Percentiles rank a stretch among this genome's conserved stretches.
These are phyloP conservation scores for Coprinopsis cinerea DNA, from an alignment of 768 basidiomycete species.

Conservation along the genomic window DNA sequence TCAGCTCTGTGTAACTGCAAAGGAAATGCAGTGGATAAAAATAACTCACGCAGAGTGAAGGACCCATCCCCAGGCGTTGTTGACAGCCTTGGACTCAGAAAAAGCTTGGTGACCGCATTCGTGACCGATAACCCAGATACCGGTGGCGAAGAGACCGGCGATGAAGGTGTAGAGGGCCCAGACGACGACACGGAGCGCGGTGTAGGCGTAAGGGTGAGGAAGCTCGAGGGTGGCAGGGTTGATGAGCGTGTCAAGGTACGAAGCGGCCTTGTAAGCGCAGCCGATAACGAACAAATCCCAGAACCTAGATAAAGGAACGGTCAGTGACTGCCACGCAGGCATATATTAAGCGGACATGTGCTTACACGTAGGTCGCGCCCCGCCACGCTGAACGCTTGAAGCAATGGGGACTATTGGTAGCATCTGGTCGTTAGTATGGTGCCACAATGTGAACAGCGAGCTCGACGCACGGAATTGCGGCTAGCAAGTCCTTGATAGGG, in stretches of 20 bases:
- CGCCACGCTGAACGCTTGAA: constrained; percentile 82
- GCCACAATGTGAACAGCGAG: not conserved
- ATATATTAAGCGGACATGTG: constrained; percentile 6
- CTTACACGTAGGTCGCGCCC: constrained; percentile 76
- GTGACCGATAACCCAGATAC: constrained; percentile 91
- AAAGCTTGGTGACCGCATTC: constrained; percentile 97
- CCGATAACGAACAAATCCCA: constrained; percentile 74
- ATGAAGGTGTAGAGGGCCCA: constrained; percentile 83
- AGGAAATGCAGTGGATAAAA: constrained; percentile 13
- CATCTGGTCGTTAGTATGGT: constrained; percentile 7
- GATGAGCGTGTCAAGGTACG: constrained; percentile 58
- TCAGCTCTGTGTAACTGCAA: constrained; percentile 12
- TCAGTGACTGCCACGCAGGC: not conserved
- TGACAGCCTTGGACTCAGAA: constrained; percentile 86
- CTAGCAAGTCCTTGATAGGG: constrained; percentile 80
- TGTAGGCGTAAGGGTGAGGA: constrained; percentile 56
- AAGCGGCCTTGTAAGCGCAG: constrained; percentile 60
- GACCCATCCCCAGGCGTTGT: constrained; percentile 90
- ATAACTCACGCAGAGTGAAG: constrained; percentile 72
- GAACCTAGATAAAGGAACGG: constrained; percentile 33
- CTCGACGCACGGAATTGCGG: constrained; percentile 68
- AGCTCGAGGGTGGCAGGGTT: constrained; percentile 49
- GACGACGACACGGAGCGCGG: constrained; percentile 54
- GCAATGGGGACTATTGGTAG: constrained; percentile 62
- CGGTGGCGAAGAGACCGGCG: constrained; percentile 82